Conservation (phyloP, 495 filamentous ascomycete species). For the Podospora pseudocomata region DNA sequence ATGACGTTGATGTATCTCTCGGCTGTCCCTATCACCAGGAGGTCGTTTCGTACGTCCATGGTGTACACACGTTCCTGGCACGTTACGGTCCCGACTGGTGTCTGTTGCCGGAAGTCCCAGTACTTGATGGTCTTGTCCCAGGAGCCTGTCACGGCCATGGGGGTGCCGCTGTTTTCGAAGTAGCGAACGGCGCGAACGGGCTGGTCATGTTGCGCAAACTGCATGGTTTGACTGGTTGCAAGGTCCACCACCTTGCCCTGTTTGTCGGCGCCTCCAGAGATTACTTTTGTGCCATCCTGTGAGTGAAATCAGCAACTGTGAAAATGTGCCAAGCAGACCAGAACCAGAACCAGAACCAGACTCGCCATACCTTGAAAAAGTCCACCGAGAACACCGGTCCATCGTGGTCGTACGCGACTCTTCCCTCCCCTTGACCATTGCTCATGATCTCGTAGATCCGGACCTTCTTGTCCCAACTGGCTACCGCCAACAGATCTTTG, state of each 20-base stretch:
- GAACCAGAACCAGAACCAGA: background rate
- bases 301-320: slow-evolving; percentile 1
- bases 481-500: slow-evolving; percentile 73
- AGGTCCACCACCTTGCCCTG: slow-evolving; percentile 76
- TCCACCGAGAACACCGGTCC: slow-evolving; percentile 69
- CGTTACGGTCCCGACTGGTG: slow-evolving; percentile 57
- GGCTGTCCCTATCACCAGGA: slow-evolving; percentile 87
- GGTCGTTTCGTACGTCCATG: slow-evolving; percentile 76
- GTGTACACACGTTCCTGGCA: slow-evolving; percentile 84
- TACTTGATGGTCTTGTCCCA: slow-evolving; percentile 97
- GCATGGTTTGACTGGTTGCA: slow-evolving; percentile 46
- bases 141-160: slow-evolving; percentile 79
- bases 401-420: slow-evolving; percentile 67
- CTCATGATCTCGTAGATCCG: slow-evolving; percentile 81
- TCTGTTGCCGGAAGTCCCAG: slow-evolving; percentile 75
- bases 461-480: slow-evolving; percentile 90
- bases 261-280: slow-evolving; percentile 83
- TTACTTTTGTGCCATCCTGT: slow-evolving; percentile 64
- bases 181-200: slow-evolving; percentile 78
- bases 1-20: slow-evolving; percentile 89
- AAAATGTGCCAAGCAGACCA: background rate
- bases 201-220: slow-evolving; percentile 74
- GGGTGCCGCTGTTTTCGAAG: slow-evolving; percentile 56
- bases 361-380: slow-evolving; percentile 69
- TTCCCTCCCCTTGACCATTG: slow-evolving; percentile 65